These are phyloP conservation scores for Vigna angularis DNA, from an alignment of 306 rosid species.

Conservation along the genomic window DNA sequence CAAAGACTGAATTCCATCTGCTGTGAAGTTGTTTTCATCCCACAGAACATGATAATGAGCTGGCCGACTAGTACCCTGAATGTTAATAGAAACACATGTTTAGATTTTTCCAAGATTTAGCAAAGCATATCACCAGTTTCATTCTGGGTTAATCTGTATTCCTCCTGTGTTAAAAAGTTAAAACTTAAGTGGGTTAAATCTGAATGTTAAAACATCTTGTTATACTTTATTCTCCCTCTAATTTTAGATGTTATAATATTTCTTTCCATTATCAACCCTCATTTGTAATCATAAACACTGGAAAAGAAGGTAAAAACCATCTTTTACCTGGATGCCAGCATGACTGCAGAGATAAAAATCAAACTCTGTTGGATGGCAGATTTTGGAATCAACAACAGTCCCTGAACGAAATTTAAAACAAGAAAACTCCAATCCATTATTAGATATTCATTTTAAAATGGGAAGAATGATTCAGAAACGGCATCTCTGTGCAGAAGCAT, in stretches of 20 bases:
- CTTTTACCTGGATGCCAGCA: slow-evolving; percentile 85
- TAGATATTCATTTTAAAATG: neutral
- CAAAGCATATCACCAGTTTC: neutral
- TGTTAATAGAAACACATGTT: slow-evolving; percentile 7
- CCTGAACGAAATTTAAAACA: slow-evolving; percentile 56
- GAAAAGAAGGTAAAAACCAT: neutral
- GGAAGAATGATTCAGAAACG: slow-evolving; percentile 1
- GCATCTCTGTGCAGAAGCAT: neutral
- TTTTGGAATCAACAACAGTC: slow-evolving; percentile 85
- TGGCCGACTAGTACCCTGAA: slow-evolving; percentile 91
- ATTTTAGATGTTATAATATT: slow-evolving; percentile 11
- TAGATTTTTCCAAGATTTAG: slow-evolving; percentile 1
- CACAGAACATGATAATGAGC: slow-evolving; percentile 95
- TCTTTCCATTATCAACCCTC: neutral
- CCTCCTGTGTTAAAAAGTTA: neutral
- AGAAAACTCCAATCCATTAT: slow-evolving; percentile 8
- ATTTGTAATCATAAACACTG: neutral
- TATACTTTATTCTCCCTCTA: neutral
- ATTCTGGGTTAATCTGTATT: slow-evolving; percentile 19
- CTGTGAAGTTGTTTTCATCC: slow-evolving; percentile 94
- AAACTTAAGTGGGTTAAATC: too few species aligned
- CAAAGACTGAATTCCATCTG: slow-evolving; percentile 88
- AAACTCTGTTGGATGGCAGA: slow-evolving; percentile 92
- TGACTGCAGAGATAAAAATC: slow-evolving; percentile 98
- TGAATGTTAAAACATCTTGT: neutral